Evolutionary conservation across 306 rosid species (phyloP).

Genomic region (Lathyrus oleraceus): DNA sequence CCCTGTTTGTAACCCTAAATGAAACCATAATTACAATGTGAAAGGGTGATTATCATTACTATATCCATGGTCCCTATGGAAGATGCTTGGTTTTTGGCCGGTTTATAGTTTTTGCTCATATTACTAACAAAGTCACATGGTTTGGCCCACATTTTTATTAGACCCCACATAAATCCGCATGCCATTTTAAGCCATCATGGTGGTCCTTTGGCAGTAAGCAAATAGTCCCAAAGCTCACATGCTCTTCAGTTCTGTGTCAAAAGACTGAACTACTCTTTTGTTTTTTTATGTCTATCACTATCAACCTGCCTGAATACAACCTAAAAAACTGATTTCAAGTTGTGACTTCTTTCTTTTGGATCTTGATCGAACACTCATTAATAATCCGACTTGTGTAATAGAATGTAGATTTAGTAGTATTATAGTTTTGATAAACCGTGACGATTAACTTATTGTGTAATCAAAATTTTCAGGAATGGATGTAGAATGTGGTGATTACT

Average conservation of each 20-base stretch:
- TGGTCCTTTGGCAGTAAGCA: neutral
- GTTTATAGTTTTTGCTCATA: neutral
- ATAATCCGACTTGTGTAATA: too few species aligned
- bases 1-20: neutral
- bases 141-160: constrained; percentile 22
- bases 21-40: neutral
- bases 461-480: constrained; percentile 72
- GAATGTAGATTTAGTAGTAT: neutral
- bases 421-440: neutral
- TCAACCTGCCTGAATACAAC: too few species aligned
- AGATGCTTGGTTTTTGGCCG: neutral
- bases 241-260: neutral
- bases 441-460: neutral
- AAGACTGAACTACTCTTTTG: too few species aligned
- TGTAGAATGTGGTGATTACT: constrained; percentile 70
- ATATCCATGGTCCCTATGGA: neutral
- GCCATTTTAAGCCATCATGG: neutral
- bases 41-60: neutral
- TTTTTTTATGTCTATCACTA: too few species aligned
- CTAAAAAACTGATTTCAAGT: too few species aligned
- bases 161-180: constrained; percentile 16
- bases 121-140: constrained; percentile 9
- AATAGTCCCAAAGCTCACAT: neutral
- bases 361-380: too few species aligned
- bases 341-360: too few species aligned